Evolutionary conservation across 2,329 filamentous ascomycete species (phyloP).

Genomic region (Cladophialophora exuberans): DNA sequence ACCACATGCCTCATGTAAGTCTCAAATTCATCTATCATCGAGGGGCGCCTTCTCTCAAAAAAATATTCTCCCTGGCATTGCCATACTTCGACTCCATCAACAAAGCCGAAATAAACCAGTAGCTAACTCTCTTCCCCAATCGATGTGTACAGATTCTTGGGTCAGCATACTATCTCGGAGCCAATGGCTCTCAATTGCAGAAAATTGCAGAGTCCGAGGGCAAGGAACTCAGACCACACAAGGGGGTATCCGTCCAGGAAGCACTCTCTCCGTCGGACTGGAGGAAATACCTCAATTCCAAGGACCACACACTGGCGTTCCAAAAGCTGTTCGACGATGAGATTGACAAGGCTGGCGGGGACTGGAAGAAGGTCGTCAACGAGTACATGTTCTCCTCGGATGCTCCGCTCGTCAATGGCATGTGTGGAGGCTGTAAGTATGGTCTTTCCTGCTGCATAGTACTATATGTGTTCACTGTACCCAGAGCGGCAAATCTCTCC

Average conservation of each 20-base stretch:
- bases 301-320: slow-evolving; percentile 23
- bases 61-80: no score
- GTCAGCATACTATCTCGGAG: slow-evolving; percentile 4
- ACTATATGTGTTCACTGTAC: no score
- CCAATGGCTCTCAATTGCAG: not conserved
- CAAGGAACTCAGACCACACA: not conserved
- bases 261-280: slow-evolving; percentile 2
- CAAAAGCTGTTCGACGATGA: slow-evolving; percentile 30
- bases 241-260: not conserved
- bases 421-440: slow-evolving; percentile 21
- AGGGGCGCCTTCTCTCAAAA: not conserved
- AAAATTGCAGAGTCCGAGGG: not conserved
- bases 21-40: not conserved
- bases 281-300: slow-evolving; percentile 8
- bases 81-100: no score
- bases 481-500: no score
- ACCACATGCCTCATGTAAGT: slow-evolving; percentile 20
- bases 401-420: slow-evolving; percentile 28
- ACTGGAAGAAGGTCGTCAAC: slow-evolving; percentile 29
- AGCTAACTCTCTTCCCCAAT: no score
- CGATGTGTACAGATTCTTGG: slow-evolving; percentile 14
- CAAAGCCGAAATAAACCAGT: not conserved
- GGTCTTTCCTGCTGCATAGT: not conserved
- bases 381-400: slow-evolving; percentile 33
- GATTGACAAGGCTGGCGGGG: slow-evolving; percentile 15